Conservation (phyloP, 2,329 filamentous ascomycete species). For the Fusarium continuum region DNA sequence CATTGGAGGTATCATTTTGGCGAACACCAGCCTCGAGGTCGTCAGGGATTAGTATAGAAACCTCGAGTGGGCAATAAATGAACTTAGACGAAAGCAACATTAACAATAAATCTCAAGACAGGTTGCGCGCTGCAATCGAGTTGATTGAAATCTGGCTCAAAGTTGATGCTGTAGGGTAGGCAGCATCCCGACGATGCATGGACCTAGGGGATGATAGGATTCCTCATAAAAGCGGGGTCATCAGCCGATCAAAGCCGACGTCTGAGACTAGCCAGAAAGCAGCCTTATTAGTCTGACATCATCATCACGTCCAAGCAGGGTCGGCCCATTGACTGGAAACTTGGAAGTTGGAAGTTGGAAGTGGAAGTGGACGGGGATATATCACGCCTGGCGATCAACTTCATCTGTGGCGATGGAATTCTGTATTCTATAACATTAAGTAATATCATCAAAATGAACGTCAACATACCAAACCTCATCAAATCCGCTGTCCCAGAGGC, state of each 20-base stretch:
- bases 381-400: neutral
- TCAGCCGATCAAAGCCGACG: neutral
- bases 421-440: neutral
- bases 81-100: no score
- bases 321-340: constrained; percentile 16
- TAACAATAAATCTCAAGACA: no score
- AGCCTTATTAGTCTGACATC: constrained; percentile 19
- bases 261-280: constrained; percentile 1
- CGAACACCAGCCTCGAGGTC: neutral
- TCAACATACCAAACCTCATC: constrained; percentile 44
- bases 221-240: no score
- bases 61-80: no score
- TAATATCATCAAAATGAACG: constrained; percentile 32
- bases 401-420: accelerated
- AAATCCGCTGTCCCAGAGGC: constrained; percentile 46
- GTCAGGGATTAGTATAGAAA: no score
- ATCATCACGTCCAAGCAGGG: constrained; percentile 20
- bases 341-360: constrained; percentile 34
- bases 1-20: neutral
- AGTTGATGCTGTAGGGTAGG: no score
- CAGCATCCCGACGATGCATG: no score
- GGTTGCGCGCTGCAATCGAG: no score
- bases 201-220: no score
- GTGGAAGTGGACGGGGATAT: constrained; percentile 14
- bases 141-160: no score